Evolutionary conservation across 2,329 filamentous ascomycete species (phyloP).

Genomic region (Cladosporium velox): DNA sequence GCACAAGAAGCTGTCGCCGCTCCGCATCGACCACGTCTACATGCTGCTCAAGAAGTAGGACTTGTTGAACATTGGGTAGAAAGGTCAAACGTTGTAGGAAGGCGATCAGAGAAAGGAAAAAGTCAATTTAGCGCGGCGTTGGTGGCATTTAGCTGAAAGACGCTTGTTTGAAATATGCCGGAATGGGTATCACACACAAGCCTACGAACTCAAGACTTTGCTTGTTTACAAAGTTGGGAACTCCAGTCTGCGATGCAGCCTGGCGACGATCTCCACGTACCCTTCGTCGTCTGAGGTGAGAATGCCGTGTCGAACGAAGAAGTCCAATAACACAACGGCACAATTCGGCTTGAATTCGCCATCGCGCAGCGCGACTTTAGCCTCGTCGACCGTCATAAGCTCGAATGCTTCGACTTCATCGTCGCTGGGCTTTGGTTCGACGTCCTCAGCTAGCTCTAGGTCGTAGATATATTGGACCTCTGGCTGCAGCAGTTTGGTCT

Average conservation of each 20-base stretch:
- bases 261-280: conserved; percentile 71
- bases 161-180: conserved; percentile 16
- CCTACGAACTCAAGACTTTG: conserved; percentile 13
- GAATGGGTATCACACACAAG: conserved; percentile 30
- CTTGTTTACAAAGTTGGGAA: conserved; percentile 59
- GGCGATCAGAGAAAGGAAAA: conserved; percentile 14
- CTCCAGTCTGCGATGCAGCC: conserved; percentile 76
- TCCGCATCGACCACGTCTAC: conserved; percentile 93
- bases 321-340: conserved; percentile 79
- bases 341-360: conserved; percentile 94
- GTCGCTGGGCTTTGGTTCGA: conserved; percentile 76
- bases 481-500: conserved; percentile 80
- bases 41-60: conserved; percentile 84
- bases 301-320: conserved; percentile 83
- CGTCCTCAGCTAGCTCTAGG: conserved; percentile 69
- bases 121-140: conserved; percentile 36
- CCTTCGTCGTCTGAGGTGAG: conserved; percentile 75
- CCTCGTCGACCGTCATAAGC: conserved; percentile 74
- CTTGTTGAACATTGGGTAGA: conserved; percentile 14
- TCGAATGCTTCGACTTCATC: conserved; percentile 86
- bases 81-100: conserved; percentile 10
- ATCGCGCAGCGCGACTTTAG: conserved; percentile 66
- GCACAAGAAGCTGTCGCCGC: conserved; percentile 88
- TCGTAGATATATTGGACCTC: conserved; percentile 94
- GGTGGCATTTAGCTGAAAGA: conserved; percentile 23